Percentiles rank a stretch among this genome's conserved stretches.
Conservation (phyloP, 179 eudicot species). For the Amaranthus tricolor region DNA sequence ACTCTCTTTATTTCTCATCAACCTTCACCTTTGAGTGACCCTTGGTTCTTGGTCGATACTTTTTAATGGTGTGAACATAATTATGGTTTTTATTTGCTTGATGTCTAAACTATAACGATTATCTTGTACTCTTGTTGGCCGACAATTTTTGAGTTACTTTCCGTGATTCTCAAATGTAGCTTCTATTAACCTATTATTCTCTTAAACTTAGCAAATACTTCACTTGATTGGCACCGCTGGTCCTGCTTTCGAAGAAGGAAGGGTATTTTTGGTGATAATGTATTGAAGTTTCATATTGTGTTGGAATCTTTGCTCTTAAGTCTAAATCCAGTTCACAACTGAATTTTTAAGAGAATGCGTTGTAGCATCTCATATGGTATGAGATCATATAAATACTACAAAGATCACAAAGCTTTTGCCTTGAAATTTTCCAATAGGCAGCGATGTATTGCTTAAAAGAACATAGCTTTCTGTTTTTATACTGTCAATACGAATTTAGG, state of each 20-base stretch:
- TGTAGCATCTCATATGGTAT: neutral
- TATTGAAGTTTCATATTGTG: neutral
- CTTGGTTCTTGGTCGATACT: neutral
- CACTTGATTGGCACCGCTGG: neutral
- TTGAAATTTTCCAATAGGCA: no score
- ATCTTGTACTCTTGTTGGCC: neutral
- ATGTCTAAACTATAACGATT: neutral
- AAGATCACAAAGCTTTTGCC: neutral
- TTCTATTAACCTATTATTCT: neutral
- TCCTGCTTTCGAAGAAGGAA: neutral
- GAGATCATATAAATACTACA: neutral
- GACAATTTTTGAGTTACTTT: neutral
- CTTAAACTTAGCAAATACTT: neutral
- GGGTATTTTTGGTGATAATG: neutral
- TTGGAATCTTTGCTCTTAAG: neutral
- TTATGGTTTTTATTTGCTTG: neutral
- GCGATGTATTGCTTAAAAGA: neutral
- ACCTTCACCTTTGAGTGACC: neutral
- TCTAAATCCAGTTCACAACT: neutral
- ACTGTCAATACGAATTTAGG: neutral
- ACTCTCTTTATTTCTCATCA: constrained; percentile 7
- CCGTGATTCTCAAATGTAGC: neutral
- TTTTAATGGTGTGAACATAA: neutral
- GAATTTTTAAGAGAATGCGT: neutral
- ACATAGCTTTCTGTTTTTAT: neutral